A percentile compares a stretch with the other conserved stretches of the same genome.
These are phyloP conservation scores for Pelargonium cotyledonis DNA, from an alignment of 441 rosid genomes.

Conservation along the genomic window DNA sequence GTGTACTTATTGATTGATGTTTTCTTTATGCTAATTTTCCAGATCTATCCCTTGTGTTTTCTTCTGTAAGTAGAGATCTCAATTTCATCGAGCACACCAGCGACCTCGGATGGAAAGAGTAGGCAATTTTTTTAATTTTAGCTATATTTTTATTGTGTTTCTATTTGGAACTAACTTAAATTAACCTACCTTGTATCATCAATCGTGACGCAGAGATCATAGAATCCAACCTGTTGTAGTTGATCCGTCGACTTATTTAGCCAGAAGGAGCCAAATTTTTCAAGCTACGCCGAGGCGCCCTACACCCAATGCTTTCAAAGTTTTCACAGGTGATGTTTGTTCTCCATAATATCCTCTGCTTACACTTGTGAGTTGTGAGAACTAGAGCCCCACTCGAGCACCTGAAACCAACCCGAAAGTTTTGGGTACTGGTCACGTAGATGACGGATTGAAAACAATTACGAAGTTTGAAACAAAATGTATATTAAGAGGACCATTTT, in stretches of 20 bases:
- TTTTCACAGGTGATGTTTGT: conserved; percentile 66
- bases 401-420: no score
- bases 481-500: no score
- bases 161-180: no score
- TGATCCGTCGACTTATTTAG: conserved; percentile 72
- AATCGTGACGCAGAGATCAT: conserved; percentile 24
- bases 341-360: not conserved
- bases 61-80: conserved; percentile 58
- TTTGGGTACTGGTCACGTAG: no score
- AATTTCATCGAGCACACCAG: conserved; percentile 85
- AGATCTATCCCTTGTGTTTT: conserved; percentile 72
- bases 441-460: no score
- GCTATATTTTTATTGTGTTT: no score
- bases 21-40: conserved; percentile 20
- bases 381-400: no score
- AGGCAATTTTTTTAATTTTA: conserved; percentile 32
- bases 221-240: conserved; percentile 75
- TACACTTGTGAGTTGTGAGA: no score
- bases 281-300: conserved; percentile 64
- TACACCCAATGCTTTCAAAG: conserved; percentile 68
- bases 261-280: conserved; percentile 75
- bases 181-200: no score
- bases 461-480: no score
- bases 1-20: no score
- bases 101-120: conserved; percentile 97